A percentile compares a stretch with the other conserved stretches of the same genome.
phyloP scores from a whole-genome alignment of 805 yeast genomes.

The Candida maesae region DNA sequence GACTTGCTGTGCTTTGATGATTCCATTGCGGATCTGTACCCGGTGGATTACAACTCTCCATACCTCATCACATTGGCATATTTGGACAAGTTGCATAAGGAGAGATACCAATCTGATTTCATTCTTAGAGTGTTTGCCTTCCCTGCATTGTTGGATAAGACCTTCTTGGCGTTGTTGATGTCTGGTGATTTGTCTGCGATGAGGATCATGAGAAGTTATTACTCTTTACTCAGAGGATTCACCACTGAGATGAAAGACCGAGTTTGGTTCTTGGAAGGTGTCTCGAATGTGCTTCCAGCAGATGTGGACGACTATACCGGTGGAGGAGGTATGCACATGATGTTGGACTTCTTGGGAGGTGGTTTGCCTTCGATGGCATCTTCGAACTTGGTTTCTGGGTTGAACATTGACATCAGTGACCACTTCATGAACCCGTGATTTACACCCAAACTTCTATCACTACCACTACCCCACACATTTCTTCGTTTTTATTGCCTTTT shows the following conservation, averaged over 20 bases:
- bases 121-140: conserved; percentile 85
- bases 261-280: conserved; percentile 94
- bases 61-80: conserved; percentile 85
- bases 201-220: conserved; percentile 88
- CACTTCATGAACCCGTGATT: conserved; percentile 27
- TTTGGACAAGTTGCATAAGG: conserved; percentile 77
- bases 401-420: conserved; percentile 28
- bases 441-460: no score
- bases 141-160: conserved; percentile 85
- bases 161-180: conserved; percentile 71
- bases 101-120: conserved; percentile 79
- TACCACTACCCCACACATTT: no score
- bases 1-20: conserved; percentile 80
- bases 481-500: no score
- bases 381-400: conserved; percentile 31
- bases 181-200: conserved; percentile 84
- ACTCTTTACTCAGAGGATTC: conserved; percentile 73
- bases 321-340: conserved; percentile 90
- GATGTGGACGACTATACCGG: conserved; percentile 91
- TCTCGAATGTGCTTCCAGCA: conserved; percentile 80
- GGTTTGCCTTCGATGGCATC: conserved; percentile 47
- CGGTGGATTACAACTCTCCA: conserved; percentile 79
- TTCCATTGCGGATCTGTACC: conserved; percentile 80
- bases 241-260: conserved; percentile 83
- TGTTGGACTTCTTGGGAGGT: conserved; percentile 83